A percentile compares a stretch with the other conserved stretches of the same genome.
phyloP scores from a whole-genome alignment of 352 stramenopile genomes.

The Pilasporangium apinafurcum region DNA sequence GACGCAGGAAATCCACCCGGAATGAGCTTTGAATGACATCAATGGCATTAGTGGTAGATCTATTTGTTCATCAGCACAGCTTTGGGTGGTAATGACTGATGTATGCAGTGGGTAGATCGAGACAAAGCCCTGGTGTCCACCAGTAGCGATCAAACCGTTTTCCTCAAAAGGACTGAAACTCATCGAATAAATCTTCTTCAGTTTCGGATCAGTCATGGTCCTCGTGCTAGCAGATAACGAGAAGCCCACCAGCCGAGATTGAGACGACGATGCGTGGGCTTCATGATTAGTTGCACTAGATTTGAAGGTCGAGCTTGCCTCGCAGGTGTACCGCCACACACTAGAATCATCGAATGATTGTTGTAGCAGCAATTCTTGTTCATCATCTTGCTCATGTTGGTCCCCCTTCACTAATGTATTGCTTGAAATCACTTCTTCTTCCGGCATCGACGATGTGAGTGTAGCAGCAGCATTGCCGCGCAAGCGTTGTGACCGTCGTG shows the following conservation, averaged over 20 bases:
- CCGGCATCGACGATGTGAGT: neutral
- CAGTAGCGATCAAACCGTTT: conserved; percentile 26
- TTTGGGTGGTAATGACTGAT: neutral
- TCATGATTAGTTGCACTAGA: neutral
- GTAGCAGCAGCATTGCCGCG: conserved; percentile 11
- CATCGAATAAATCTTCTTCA: conserved; percentile 41
- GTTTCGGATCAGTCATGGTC: conserved; percentile 17
- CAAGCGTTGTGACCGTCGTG: conserved; percentile 27
- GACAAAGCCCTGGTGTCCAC: conserved; percentile 38
- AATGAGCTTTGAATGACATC: conserved; percentile 52
- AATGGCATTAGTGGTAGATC: conserved; percentile 8
- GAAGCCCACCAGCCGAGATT: conserved; percentile 12
- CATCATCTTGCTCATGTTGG: conserved; percentile 5
- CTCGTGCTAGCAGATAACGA: conserved; percentile 6
- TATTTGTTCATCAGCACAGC: conserved; percentile 7
- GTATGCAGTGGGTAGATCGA: conserved; percentile 24
- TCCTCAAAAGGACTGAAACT: conserved; percentile 32
- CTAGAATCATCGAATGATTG: conserved; percentile 24
- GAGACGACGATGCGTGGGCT: neutral
- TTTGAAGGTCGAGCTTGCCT: neutral
- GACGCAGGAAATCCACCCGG: conserved; percentile 41
- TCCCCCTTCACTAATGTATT: neutral
- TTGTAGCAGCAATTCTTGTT: conserved; percentile 2
- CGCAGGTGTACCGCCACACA: conserved; percentile 21
- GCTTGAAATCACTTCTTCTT: neutral